Evolutionary conservation across 495 filamentous ascomycete species (phyloP).

Genomic region (Poronia punctata): DNA sequence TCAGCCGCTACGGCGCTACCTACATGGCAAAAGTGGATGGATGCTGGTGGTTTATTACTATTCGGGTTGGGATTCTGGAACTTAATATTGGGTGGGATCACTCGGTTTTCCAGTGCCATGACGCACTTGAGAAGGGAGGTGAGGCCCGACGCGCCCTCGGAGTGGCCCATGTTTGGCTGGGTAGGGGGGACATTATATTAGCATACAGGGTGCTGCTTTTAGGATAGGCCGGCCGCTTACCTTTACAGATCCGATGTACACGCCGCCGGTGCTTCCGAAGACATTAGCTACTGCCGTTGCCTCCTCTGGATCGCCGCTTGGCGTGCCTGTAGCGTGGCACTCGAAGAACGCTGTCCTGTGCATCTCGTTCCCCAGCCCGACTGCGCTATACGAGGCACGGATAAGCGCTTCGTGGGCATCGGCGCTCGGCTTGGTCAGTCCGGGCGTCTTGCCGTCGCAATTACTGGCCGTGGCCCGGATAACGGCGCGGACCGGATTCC

Average conservation of each 20-base stretch:
- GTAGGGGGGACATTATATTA: not conserved
- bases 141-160: slow-evolving; percentile 42
- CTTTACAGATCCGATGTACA: slow-evolving; percentile 47
- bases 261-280: slow-evolving; percentile 20
- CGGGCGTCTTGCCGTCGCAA: slow-evolving; percentile 31
- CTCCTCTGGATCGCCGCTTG: slow-evolving; percentile 34
- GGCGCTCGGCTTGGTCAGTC: slow-evolving; percentile 38
- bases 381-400: slow-evolving; percentile 29
- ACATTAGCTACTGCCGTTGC: slow-evolving; percentile 23
- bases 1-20: not conserved
- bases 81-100: slow-evolving; percentile 30
- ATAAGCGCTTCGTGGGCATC: slow-evolving; percentile 44
- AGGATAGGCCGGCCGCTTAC: slow-evolving; percentile 7
- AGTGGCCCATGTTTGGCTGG: slow-evolving; percentile 41
- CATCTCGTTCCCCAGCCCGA: slow-evolving; percentile 33
- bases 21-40: not conserved
- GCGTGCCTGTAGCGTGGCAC: slow-evolving; percentile 30
- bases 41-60: slow-evolving; percentile 3
- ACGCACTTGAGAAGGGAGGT: slow-evolving; percentile 42
- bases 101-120: slow-evolving; percentile 39
- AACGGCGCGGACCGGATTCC: slow-evolving; percentile 46
- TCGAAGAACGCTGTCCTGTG: slow-evolving; percentile 29
- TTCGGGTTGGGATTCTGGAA: slow-evolving; percentile 19
- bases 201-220: not conserved
- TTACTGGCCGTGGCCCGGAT: slow-evolving; percentile 43